These are phyloP conservation scores for Phytopythium oedochilum DNA, from an alignment of 352 stramenopile genomes.

Conservation along the genomic window DNA sequence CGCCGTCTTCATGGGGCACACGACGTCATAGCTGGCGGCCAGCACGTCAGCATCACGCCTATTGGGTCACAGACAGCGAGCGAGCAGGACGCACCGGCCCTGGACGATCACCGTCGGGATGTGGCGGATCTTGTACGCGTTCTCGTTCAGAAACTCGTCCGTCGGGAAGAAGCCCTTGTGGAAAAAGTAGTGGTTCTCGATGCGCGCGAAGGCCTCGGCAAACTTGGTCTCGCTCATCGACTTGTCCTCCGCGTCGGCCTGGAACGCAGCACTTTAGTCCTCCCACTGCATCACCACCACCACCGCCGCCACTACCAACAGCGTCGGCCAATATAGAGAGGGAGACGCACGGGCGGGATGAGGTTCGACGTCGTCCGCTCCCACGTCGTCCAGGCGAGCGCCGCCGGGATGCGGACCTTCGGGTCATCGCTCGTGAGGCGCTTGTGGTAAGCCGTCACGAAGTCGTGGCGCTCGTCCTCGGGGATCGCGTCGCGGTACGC, in stretches of 20 bases:
- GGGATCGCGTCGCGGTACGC: conserved; percentile 86
- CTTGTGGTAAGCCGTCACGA: conserved; percentile 86
- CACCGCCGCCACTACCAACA: no score
- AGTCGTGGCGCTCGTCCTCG: conserved; percentile 73
- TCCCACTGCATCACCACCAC: no score
- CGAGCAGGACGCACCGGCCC: conserved; percentile 41
- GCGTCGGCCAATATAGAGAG: neutral
- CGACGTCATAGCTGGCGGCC: conserved; percentile 71
- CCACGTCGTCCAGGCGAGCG: conserved; percentile 89
- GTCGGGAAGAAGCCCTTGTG: conserved; percentile 89
- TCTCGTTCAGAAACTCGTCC: conserved; percentile 86
- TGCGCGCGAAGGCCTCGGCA: conserved; percentile 88
- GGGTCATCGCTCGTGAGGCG: conserved; percentile 85
- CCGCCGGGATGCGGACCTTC: conserved; percentile 74
- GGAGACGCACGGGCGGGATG: conserved; percentile 43
- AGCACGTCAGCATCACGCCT: neutral
- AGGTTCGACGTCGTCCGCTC: conserved; percentile 88
- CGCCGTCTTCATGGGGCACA: conserved; percentile 83
- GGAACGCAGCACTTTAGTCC: no score
- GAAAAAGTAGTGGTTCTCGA: conserved; percentile 93
- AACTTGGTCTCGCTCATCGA: conserved; percentile 81
- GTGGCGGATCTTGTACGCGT: conserved; percentile 88
- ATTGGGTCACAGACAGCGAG: neutral
- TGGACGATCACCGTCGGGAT: conserved; percentile 92
- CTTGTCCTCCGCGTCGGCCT: conserved; percentile 54